Evolutionary conservation across 1,284 basidiomycete genomes (phyloP).

Genomic region (Leccinum angustisporum): DNA sequence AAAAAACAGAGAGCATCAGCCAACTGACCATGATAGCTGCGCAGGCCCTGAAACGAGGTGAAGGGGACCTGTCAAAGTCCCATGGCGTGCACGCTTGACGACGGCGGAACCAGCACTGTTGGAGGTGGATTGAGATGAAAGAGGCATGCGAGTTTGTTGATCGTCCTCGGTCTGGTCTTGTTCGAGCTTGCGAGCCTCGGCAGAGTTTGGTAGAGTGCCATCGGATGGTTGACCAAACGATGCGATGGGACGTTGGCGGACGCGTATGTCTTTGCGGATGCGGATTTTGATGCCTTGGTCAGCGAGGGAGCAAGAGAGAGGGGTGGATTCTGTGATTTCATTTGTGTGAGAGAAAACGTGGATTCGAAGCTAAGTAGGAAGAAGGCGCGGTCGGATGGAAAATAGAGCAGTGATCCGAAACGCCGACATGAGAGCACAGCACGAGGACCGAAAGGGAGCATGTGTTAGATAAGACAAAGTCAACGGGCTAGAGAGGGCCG

Average conservation of each 20-base stretch:
- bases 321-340: slow-evolving; percentile 69
- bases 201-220: slow-evolving; percentile 26
- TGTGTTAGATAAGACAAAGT: slow-evolving; percentile 26
- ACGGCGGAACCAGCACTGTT: neutral
- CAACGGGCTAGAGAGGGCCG: slow-evolving; percentile 23
- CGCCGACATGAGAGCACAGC: slow-evolving; percentile 8
- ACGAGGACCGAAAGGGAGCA: slow-evolving; percentile 13
- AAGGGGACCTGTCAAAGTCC: slow-evolving; percentile 27
- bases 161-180: slow-evolving; percentile 29
- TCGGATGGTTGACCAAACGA: slow-evolving; percentile 42
- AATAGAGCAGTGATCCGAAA: slow-evolving; percentile 26
- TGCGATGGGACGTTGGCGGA: slow-evolving; percentile 63
- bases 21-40: slow-evolving; percentile 91
- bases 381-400: slow-evolving; percentile 9
- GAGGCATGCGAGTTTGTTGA: slow-evolving; percentile 13
- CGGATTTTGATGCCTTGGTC: slow-evolving; percentile 94
- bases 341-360: neutral
- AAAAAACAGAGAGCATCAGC: slow-evolving; percentile 91
- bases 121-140: slow-evolving; percentile 16
- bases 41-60: slow-evolving; percentile 21
- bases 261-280: slow-evolving; percentile 85
- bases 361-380: slow-evolving; percentile 3
- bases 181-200: slow-evolving; percentile 26
- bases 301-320: slow-evolving; percentile 83
- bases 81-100: slow-evolving; percentile 31